These are phyloP conservation scores for Polychaeton citri DNA, from an alignment of 2,329 filamentous ascomycete genomes.

Conservation along the genomic window DNA sequence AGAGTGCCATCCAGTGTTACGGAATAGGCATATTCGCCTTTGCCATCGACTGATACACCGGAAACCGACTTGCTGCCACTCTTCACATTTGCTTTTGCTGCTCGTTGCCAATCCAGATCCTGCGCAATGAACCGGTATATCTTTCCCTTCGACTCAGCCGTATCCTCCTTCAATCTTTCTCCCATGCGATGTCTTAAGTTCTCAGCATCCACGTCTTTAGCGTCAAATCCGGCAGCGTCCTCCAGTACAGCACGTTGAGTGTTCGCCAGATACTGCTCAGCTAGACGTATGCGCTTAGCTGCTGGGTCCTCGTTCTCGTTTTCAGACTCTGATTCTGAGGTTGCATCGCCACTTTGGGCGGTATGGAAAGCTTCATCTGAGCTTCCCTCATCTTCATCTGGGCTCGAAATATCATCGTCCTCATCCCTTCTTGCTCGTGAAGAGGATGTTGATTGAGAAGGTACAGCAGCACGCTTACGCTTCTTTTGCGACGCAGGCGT, in stretches of 20 bases:
- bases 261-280: slow-evolving; percentile 86
- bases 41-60: slow-evolving; percentile 62
- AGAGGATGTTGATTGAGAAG: slow-evolving; percentile 38
- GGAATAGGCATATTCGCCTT: slow-evolving; percentile 60
- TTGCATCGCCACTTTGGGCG: slow-evolving; percentile 18
- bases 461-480: slow-evolving; percentile 53
- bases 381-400: slow-evolving; percentile 46
- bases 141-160: slow-evolving; percentile 79
- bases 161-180: slow-evolving; percentile 79
- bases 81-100: slow-evolving; percentile 59
- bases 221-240: slow-evolving; percentile 70
- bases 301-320: slow-evolving; percentile 74
- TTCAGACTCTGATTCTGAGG: slow-evolving; percentile 33
- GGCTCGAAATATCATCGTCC: slow-evolving; percentile 77
- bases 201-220: slow-evolving; percentile 83
- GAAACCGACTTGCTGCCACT: slow-evolving; percentile 69
- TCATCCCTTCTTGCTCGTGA: slow-evolving; percentile 35
- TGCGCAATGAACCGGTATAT: slow-evolving; percentile 70
- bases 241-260: slow-evolving; percentile 62
- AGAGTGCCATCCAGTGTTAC: slow-evolving; percentile 73
- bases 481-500: slow-evolving; percentile 77
- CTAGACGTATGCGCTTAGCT: slow-evolving; percentile 72
- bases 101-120: slow-evolving; percentile 55
- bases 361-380: slow-evolving; percentile 39
- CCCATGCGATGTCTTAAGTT: slow-evolving; percentile 52